A percentile compares a stretch with the other conserved stretches of the same genome.
These are phyloP conservation scores for Yamadazyma endophytica DNA, from an alignment of 805 yeast genomes.

Conservation along the genomic window DNA sequence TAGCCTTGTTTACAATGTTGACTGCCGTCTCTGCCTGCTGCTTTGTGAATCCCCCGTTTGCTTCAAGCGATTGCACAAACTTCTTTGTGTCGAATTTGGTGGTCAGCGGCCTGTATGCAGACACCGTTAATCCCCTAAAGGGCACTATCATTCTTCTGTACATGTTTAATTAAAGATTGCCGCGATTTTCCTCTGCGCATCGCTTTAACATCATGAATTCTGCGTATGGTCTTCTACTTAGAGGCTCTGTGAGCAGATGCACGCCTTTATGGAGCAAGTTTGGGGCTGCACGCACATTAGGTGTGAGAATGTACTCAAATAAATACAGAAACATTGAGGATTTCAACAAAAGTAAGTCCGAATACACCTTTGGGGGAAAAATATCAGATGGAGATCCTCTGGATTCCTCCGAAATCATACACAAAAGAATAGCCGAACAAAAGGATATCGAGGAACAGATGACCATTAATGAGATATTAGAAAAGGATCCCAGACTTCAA, in stretches of 20 bases:
- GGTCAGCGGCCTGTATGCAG: conserved; percentile 24
- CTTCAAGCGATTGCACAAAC: conserved; percentile 62
- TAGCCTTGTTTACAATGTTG: conserved; percentile 63
- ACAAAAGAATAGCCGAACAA: conserved; percentile 10
- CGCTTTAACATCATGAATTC: too few species aligned
- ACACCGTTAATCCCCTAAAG: conserved; percentile 13
- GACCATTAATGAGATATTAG: conserved; percentile 20
- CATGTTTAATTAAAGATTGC: too few species aligned
- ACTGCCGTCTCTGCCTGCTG: conserved; percentile 81
- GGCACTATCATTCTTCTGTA: too few species aligned
- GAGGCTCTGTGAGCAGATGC: too few species aligned
- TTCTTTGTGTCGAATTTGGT: conserved; percentile 71
- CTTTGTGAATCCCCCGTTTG: conserved; percentile 63
- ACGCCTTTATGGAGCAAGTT: too few species aligned
- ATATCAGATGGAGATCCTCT: conserved; percentile 5
- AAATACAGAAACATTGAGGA: conserved; percentile 25
- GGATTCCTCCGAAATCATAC: conserved; percentile 1
- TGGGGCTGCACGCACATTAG: too few species aligned
- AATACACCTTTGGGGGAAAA: conserved; percentile 8
- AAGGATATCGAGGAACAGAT: conserved; percentile 12
- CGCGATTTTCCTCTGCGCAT: too few species aligned
- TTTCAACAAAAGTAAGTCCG: conserved; percentile 30
- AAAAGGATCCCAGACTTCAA: conserved; percentile 27
- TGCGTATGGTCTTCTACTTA: too few species aligned
- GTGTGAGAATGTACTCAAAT: neutral